Evolutionary conservation across 2,329 filamentous ascomycete species (phyloP).

Genomic region (Cytospora paraplurivora): DNA sequence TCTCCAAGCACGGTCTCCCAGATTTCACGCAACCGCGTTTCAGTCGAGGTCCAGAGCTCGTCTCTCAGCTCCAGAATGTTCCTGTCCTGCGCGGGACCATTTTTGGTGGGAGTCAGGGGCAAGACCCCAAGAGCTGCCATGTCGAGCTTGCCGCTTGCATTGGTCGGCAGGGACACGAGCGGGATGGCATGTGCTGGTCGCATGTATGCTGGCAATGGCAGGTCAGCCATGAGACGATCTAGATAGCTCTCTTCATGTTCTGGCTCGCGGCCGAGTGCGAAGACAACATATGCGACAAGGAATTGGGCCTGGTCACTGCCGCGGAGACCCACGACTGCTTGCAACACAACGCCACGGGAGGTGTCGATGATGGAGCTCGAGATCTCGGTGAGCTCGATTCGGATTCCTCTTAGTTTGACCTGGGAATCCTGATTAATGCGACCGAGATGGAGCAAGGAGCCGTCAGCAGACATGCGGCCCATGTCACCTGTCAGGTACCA

Average conservation of each 20-base stretch:
- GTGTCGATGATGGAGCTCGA: slow-evolving; percentile 11
- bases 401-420: slow-evolving; percentile 44
- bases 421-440: slow-evolving; percentile 46
- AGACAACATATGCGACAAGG: slow-evolving; percentile 19
- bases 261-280: not conserved
- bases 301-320: not conserved
- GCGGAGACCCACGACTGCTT: slow-evolving; percentile 15
- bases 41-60: not conserved
- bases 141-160: slow-evolving; percentile 39
- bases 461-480: no score
- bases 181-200: slow-evolving; percentile 35
- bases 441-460: slow-evolving; percentile 29
- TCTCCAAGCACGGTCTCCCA: slow-evolving; percentile 33
- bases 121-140: slow-evolving; percentile 34
- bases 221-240: slow-evolving; percentile 21
- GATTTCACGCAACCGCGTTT: not conserved
- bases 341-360: not conserved
- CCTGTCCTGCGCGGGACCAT: no score
- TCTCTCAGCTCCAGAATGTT: no score
- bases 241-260: slow-evolving; percentile 21
- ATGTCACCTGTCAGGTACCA: no score
- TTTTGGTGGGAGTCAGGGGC: slow-evolving; percentile 30
- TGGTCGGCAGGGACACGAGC: slow-evolving; percentile 37
- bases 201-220: slow-evolving; percentile 42
- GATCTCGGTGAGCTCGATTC: slow-evolving; percentile 41